Conservation (phyloP, 164 flowering plant genomes). For the Nymphaea colorata region DNA sequence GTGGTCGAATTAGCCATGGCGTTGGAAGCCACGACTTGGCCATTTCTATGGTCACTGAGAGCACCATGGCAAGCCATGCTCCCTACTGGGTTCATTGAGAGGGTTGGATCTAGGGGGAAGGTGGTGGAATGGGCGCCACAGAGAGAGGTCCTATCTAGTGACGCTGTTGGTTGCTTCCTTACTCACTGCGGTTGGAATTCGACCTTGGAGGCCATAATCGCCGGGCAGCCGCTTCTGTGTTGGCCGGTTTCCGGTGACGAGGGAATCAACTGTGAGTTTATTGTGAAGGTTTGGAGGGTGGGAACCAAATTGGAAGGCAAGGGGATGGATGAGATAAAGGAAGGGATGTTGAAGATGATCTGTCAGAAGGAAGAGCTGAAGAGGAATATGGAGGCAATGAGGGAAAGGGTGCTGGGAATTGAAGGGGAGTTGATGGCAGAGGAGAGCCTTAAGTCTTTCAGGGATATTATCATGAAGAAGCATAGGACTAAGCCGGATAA, state of each 20-base stretch:
- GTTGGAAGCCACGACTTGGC: constrained; percentile 29
- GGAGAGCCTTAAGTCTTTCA: neutral
- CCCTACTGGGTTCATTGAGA: constrained; percentile 31
- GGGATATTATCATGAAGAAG: neutral
- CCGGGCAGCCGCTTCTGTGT: constrained; percentile 39
- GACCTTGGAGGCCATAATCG: constrained; percentile 55
- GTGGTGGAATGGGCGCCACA: constrained; percentile 84
- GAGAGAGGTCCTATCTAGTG: constrained; percentile 36
- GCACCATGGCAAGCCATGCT: constrained; percentile 40
- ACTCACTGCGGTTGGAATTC: constrained; percentile 96
- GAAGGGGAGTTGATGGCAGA: constrained; percentile 12
- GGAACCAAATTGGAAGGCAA: constrained; percentile 42
- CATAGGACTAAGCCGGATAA: no score
- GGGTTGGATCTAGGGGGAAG: constrained; percentile 28
- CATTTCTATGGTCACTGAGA: constrained; percentile 63
- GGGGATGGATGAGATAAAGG: constrained; percentile 6
- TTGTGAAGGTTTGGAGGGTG: constrained; percentile 49
- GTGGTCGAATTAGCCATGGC: constrained; percentile 35
- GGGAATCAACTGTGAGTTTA: constrained; percentile 45
- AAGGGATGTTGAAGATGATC: constrained; percentile 17
- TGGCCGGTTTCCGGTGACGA: constrained; percentile 80
- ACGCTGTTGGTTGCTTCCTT: constrained; percentile 48
- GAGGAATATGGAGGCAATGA: constrained; percentile 21
- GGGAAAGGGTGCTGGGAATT: constrained; percentile 28
- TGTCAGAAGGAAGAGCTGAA: constrained; percentile 26